Evolutionary conservation across 2,329 filamentous ascomycete species (phyloP).

Genomic region (Fusarium transvaalense): DNA sequence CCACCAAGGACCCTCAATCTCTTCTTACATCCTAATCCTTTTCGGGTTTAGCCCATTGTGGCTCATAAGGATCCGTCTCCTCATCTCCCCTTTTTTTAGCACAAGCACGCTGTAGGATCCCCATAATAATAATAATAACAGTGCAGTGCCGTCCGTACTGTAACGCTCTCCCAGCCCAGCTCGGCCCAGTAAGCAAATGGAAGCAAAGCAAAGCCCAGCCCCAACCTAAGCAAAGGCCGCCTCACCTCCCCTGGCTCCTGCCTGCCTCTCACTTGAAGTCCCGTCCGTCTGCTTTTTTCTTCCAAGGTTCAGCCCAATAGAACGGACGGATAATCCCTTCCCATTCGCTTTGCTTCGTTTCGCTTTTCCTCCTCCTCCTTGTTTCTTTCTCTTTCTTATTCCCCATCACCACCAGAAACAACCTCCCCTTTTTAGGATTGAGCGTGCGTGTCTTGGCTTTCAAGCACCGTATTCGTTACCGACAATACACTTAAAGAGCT

Average conservation of each 20-base stretch:
- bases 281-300: slow-evolving; percentile 7
- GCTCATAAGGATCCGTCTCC: slow-evolving; percentile 33
- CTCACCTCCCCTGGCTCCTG: slow-evolving; percentile 38
- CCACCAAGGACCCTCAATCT: slow-evolving; percentile 33
- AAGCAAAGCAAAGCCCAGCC: slow-evolving; percentile 37
- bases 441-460: slow-evolving; percentile 35
- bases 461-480: slow-evolving; percentile 25
- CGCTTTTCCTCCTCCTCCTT: slow-evolving; percentile 26
- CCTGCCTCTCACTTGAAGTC: slow-evolving; percentile 30
- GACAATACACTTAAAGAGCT: slow-evolving; percentile 33
- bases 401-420: slow-evolving; percentile 27
- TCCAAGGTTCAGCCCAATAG: slow-evolving; percentile 37
- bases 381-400: slow-evolving; percentile 23
- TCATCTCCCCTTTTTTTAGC: slow-evolving; percentile 36
- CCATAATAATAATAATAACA: slow-evolving; percentile 33
- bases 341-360: slow-evolving; percentile 37
- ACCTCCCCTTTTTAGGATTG: slow-evolving; percentile 32
- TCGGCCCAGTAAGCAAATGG: slow-evolving; percentile 22
- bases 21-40: slow-evolving; percentile 9
- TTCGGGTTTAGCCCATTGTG: slow-evolving; percentile 25
- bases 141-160: slow-evolving; percentile 14
- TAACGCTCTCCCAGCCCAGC: slow-evolving; percentile 3
- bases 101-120: slow-evolving; percentile 22
- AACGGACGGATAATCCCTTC: slow-evolving; percentile 42
- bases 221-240: slow-evolving; percentile 30